These are phyloP conservation scores for Neurospora sp. DNA, from an alignment of 2,329 filamentous ascomycete genomes.

Conservation along the genomic window DNA sequence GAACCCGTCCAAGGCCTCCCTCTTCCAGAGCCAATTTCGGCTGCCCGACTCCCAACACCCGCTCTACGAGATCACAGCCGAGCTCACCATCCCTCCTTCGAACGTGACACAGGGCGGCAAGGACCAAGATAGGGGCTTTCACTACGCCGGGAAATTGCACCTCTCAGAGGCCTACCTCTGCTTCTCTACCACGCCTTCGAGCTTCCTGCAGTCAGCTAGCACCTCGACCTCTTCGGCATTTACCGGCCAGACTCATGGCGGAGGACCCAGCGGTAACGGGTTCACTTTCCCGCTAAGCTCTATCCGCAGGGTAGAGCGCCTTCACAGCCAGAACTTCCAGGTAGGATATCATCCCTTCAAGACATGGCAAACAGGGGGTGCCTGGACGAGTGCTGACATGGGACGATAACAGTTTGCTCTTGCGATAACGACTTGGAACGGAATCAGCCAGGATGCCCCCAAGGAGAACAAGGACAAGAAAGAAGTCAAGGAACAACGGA, in stretches of 20 bases:
- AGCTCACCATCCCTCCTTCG: conserved; percentile 75
- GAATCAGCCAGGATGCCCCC: conserved; percentile 46
- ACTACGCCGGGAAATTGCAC: conserved; percentile 88
- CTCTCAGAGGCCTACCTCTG: conserved; percentile 91
- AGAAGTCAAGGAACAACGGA: conserved; percentile 57
- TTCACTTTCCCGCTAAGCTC: conserved; percentile 91
- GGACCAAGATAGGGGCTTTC: conserved; percentile 64
- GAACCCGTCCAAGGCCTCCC: conserved; percentile 79
- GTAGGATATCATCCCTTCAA: conserved; percentile 24
- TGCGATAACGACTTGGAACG: conserved; percentile 92
- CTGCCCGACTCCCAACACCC: conserved; percentile 87
- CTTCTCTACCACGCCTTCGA: conserved; percentile 89
- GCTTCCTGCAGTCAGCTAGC: conserved; percentile 73
- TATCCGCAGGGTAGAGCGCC: conserved; percentile 80
- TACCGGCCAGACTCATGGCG: conserved; percentile 86
- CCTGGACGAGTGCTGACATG: conserved; percentile 11
- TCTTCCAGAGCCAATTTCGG: conserved; percentile 95
- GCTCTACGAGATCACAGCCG: conserved; percentile 90
- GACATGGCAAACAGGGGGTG: neutral
- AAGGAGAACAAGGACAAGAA: conserved; percentile 41
- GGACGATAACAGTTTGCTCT: conserved; percentile 61
- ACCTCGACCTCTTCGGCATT: conserved; percentile 72
- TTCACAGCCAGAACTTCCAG: conserved; percentile 85
- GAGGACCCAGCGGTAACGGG: conserved; percentile 86
- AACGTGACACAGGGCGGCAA: conserved; percentile 63